Conservation (phyloP, 129 eudicot genomes). For the Centella asiatica region DNA sequence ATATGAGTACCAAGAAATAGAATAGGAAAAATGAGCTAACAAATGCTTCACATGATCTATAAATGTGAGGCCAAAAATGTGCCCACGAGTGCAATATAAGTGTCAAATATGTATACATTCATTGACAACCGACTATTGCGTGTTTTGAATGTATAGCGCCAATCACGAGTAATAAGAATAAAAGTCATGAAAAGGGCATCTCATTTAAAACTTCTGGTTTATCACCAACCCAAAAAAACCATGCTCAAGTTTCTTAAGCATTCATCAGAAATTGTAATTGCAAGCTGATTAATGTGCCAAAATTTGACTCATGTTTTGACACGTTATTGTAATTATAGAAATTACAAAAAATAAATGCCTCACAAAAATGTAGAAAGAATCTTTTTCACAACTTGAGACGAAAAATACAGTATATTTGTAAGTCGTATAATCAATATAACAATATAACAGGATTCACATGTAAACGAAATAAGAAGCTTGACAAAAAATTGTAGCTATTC, state of each 20-base stretch:
- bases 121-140: neutral
- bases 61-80: neutral
- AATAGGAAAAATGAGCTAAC: neutral
- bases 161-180: neutral
- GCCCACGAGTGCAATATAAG: neutral
- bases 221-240: too few species aligned
- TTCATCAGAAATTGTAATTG: neutral
- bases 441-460: neutral
- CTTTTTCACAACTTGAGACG: too few species aligned
- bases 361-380: too few species aligned
- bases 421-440: too few species aligned
- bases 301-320: neutral
- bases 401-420: too few species aligned
- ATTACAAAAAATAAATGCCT: too few species aligned
- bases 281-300: neutral
- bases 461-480: constrained; percentile 9
- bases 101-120: neutral
- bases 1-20: neutral
- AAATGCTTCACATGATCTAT: neutral
- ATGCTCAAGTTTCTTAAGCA: neutral
- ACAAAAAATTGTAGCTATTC: constrained; percentile 1
- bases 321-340: neutral
- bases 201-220: neutral
- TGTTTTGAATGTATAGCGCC: neutral
- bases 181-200: constrained; percentile 1